Percentiles rank a stretch among this genome's conserved stretches.
phyloP scores from a whole-genome alignment of 2,329 filamentous ascomycete species.

The Orbilia oligospora region DNA sequence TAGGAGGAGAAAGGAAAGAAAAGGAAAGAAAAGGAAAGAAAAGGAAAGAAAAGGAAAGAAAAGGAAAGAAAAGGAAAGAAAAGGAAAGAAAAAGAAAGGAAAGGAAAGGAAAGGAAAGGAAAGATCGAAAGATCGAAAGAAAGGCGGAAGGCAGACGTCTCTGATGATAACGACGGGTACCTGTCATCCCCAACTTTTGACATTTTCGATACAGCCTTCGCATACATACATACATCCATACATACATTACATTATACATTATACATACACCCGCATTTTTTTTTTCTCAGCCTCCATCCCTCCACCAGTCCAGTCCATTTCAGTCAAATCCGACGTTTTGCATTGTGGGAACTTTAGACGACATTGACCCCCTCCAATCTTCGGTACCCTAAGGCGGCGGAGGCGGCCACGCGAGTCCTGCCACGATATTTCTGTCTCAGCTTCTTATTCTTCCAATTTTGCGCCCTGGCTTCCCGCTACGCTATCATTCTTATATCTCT shows the following conservation, averaged over 20 bases:
- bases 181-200: slow-evolving; percentile 49
- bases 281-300: slow-evolving; percentile 28
- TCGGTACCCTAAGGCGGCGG: slow-evolving; percentile 29
- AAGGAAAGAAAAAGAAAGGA: slow-evolving; percentile 6
- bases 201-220: slow-evolving; percentile 16
- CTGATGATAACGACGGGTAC: slow-evolving; percentile 40
- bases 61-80: not conserved
- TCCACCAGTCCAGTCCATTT: slow-evolving; percentile 9
- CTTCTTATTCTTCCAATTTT: slow-evolving; percentile 30
- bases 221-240: slow-evolving; percentile 10
- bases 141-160: not conserved
- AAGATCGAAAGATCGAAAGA: too few relatives aligned
- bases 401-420: slow-evolving; percentile 57
- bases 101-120: not conserved
- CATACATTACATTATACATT: too few relatives aligned
- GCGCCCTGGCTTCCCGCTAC: slow-evolving; percentile 56
- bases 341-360: slow-evolving; percentile 54
- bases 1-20: slow-evolving; percentile 3
- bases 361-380: slow-evolving; percentile 22
- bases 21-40: not conserved
- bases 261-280: slow-evolving; percentile 14
- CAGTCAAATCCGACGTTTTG: slow-evolving; percentile 25
- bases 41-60: not conserved
- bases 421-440: slow-evolving; percentile 60
- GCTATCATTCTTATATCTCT: slow-evolving; percentile 22